Evolutionary conservation across 2,329 filamentous ascomycete species (phyloP).

Genomic region (Fusarium musae): DNA sequence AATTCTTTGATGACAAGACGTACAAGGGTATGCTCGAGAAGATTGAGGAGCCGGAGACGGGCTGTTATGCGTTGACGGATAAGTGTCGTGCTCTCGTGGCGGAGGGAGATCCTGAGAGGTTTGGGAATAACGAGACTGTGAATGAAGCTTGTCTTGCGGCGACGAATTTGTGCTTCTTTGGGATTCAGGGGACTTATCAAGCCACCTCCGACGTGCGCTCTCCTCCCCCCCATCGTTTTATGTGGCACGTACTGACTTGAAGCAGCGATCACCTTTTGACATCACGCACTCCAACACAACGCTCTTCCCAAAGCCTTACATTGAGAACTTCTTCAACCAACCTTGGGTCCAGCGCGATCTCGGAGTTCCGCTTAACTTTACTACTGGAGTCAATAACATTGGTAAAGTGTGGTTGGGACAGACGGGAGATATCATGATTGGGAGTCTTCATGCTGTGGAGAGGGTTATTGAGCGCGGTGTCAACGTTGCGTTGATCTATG

Average conservation of each 20-base stretch:
- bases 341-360: slow-evolving; percentile 66
- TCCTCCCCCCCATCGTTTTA: background rate
- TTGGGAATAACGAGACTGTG: slow-evolving; percentile 52
- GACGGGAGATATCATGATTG: slow-evolving; percentile 66
- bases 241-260: background rate
- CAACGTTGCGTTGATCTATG: slow-evolving; percentile 75
- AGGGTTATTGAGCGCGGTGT: slow-evolving; percentile 68
- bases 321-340: slow-evolving; percentile 71
- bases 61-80: slow-evolving; percentile 63
- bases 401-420: slow-evolving; percentile 64
- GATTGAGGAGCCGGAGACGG: slow-evolving; percentile 43
- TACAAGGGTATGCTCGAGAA: slow-evolving; percentile 27
- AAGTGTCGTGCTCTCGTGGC: slow-evolving; percentile 55
- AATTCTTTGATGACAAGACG: slow-evolving; percentile 60
- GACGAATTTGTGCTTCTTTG: slow-evolving; percentile 39
- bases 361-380: slow-evolving; percentile 70
- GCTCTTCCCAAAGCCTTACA: slow-evolving; percentile 69
- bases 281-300: slow-evolving; percentile 65
- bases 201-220: background rate
- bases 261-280: slow-evolving; percentile 67
- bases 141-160: slow-evolving; percentile 64
- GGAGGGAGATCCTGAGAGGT: slow-evolving; percentile 51
- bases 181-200: slow-evolving; percentile 18
- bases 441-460: slow-evolving; percentile 57
- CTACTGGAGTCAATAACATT: slow-evolving; percentile 53